Percentiles rank a stretch among this genome's conserved stretches.
Conservation (phyloP, 768 basidiomycete species). For the Galerina marginata region DNA sequence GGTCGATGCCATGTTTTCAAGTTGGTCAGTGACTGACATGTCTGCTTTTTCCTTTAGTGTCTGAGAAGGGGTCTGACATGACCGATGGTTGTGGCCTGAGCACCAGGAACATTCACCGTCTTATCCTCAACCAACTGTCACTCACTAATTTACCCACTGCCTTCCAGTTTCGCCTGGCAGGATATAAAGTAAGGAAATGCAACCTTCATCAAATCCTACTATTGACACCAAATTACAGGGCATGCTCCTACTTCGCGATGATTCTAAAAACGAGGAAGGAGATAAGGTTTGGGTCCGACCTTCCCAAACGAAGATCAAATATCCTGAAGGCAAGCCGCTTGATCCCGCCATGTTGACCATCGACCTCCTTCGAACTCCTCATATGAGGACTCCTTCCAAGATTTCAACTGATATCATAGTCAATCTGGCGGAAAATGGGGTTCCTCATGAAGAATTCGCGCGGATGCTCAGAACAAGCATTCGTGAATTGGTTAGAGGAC, state of each 20-base stretch:
- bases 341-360: slow-evolving; percentile 52
- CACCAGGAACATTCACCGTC: slow-evolving; percentile 39
- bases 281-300: slow-evolving; percentile 36
- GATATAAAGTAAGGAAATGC: slow-evolving; percentile 45
- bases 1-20: neutral
- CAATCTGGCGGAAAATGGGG: slow-evolving; percentile 70
- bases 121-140: slow-evolving; percentile 35
- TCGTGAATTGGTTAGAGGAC: slow-evolving; percentile 35
- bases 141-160: slow-evolving; percentile 46
- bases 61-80: slow-evolving; percentile 47
- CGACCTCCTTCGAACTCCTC: slow-evolving; percentile 57
- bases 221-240: slow-evolving; percentile 31
- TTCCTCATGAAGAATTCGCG: slow-evolving; percentile 47
- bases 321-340: slow-evolving; percentile 32
- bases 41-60: slow-evolving; percentile 22
- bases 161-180: slow-evolving; percentile 54
- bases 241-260: slow-evolving; percentile 39
- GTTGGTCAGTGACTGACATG: neutral
- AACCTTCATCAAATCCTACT: neutral
- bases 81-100: slow-evolving; percentile 61
- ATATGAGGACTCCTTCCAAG: slow-evolving; percentile 48
- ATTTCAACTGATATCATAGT: slow-evolving; percentile 65
- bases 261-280: slow-evolving; percentile 8
- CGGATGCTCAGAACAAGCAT: slow-evolving; percentile 42
- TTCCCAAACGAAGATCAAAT: slow-evolving; percentile 54